Percentiles rank a stretch among this genome's conserved stretches.
Evolutionary conservation across 176 grass and related monocot species (phyloP).

Genomic region (Thalia dealbata): DNA sequence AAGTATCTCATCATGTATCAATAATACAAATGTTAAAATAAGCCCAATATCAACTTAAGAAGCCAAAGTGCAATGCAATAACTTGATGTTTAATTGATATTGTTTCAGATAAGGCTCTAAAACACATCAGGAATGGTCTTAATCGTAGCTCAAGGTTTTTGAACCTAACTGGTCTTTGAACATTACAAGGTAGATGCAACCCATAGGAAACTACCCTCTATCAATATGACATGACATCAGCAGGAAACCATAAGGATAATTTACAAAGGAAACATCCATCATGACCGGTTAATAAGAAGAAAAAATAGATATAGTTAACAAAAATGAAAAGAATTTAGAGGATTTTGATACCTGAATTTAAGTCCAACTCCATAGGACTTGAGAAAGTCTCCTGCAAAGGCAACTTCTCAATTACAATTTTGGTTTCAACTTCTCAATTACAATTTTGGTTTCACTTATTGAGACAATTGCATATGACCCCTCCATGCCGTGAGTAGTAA

Average conservation of each 20-base stretch:
- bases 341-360: slow-evolving; percentile 39
- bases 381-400: slow-evolving; percentile 79
- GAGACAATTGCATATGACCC: slow-evolving; percentile 33
- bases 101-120: not conserved
- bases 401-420: slow-evolving; percentile 70
- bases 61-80: not conserved
- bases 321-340: not conserved
- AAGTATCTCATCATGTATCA: not conserved
- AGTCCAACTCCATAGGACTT: slow-evolving; percentile 30
- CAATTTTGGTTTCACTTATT: slow-evolving; percentile 57
- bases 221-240: not conserved
- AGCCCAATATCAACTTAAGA: too few species aligned
- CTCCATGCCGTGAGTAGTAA: not conserved
- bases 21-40: too few species aligned
- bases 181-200: not conserved
- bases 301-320: not conserved
- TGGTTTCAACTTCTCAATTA: slow-evolving; percentile 65
- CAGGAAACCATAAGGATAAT: not conserved
- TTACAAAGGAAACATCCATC: too few species aligned
- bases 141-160: not conserved
- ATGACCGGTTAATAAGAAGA: too few species aligned
- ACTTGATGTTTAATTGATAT: not conserved
- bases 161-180: not conserved
- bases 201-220: not conserved
- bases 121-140: not conserved